Base-by-base conservation (phyloP, 352 stramenopile species). In the Phytophthora tentaculata region DNA sequence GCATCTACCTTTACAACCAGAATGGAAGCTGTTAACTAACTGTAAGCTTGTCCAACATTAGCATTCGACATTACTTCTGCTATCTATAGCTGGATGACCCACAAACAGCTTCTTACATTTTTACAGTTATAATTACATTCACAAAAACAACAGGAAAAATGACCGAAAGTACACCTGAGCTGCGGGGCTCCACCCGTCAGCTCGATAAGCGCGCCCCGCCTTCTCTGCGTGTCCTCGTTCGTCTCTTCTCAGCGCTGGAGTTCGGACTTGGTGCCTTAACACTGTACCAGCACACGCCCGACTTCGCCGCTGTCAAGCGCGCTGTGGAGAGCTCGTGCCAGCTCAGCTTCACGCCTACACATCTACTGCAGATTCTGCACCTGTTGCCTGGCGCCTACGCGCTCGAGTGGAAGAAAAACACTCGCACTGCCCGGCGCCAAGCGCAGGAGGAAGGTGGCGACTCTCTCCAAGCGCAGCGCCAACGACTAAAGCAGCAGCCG, bases 271-370 rank as follows among this genome's bases (percentile, higher is more conserved):
- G 76, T 53, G 80, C 87, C 9, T 69, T 93, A 23, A 81, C 74
- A 58, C 63, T 95, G 35, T 93, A 93, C 62, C 84, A 95, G 45
- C 84, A 81, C 61, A 84, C 85, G 20, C 67, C 87, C 13, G 79
- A 84, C 49, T 91, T 91, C 20, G 74, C 78, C 8, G 68, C 81
- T 10, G 73, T 90, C 51, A 90, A 91, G 56, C 80, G 66, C 35
- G 73, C 87, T 1, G 70, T 92, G 32, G 87, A 93, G 71, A 89
- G 77, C 64, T 93, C 85, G 26, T 82, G 69, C 44, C 85, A 93
- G 61, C 77, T 80, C 20, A 77, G 60, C 19, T 86, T 92, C 37
- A 81, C 70, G 35, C 56, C 78, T 24, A 63, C 76, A 47, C 77
- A 90, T 47, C 48, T 92, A 17, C 81, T 83, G 54, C 78, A 90